These are phyloP conservation scores for Rubroboletus satanas DNA, from an alignment of 768 basidiomycete species.

Conservation along the genomic window DNA sequence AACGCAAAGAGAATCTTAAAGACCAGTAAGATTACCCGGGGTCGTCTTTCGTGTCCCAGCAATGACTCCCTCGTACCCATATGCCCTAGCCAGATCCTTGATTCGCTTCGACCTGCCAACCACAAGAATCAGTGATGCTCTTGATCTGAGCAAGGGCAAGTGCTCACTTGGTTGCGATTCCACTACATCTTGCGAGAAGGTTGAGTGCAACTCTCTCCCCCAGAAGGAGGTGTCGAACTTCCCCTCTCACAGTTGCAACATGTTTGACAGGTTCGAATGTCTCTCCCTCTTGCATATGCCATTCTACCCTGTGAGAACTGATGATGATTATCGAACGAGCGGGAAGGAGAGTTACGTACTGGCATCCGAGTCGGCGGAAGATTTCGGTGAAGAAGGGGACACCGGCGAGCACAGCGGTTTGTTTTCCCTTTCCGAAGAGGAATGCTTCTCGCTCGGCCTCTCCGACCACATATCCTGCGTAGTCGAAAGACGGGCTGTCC, in stretches of 20 bases:
- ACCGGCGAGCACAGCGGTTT: constrained; percentile 80
- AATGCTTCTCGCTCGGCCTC: constrained; percentile 83
- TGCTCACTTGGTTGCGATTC: constrained; percentile 89
- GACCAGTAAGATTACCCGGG: constrained; percentile 48
- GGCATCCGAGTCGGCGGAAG: constrained; percentile 83
- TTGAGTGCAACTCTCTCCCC: constrained; percentile 94
- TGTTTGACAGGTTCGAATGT: constrained; percentile 76
- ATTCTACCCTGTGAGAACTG: constrained; percentile 66
- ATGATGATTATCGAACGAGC: not conserved
- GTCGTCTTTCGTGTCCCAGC: constrained; percentile 98
- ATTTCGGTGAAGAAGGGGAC: constrained; percentile 95
- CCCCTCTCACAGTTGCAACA: constrained; percentile 88
- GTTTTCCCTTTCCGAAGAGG: constrained; percentile 85
- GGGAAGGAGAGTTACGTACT: constrained; percentile 50
- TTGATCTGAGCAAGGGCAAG: not conserved
- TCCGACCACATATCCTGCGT: constrained; percentile 94
- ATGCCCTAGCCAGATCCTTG: constrained; percentile 69
- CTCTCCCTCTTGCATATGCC: constrained; percentile 87
- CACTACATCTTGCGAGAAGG: constrained; percentile 89
- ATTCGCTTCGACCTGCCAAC: constrained; percentile 70
- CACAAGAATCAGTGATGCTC: not conserved
- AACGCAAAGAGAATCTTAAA: not conserved
- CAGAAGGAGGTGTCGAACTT: constrained; percentile 80
- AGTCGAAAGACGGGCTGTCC: constrained; percentile 95
- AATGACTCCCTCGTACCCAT: constrained; percentile 82